Percentiles rank a stretch among this genome's conserved stretches.
Conservation (phyloP, 345 rosid genomes). For the Melaleuca alternifolia region DNA sequence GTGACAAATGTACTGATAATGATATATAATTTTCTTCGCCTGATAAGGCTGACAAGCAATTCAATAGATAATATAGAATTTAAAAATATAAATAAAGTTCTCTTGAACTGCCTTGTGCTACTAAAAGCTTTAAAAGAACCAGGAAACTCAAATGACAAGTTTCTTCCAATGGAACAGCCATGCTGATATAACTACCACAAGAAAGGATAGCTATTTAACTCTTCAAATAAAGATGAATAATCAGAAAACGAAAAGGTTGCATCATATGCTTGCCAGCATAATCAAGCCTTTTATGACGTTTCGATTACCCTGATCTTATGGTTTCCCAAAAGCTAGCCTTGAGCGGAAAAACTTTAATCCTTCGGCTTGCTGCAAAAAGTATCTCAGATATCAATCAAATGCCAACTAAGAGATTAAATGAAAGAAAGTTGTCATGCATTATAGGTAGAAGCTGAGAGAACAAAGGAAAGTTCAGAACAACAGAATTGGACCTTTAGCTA, state of each 20-base stretch:
- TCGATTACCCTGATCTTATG: constrained; percentile 60
- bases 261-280: not conserved
- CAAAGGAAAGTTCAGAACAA: not conserved
- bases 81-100: not conserved
- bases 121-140: not conserved
- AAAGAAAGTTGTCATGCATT: not conserved
- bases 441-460: not conserved
- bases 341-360: constrained; percentile 37
- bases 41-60: not conserved
- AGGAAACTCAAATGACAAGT: not conserved
- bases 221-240: not conserved
- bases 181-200: not conserved
- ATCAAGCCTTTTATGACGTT: not conserved
- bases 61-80: not conserved
- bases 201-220: not conserved
- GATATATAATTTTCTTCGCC: not conserved
- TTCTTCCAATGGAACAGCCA: not conserved
- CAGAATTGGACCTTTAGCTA: not conserved
- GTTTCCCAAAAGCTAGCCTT: constrained; percentile 75
- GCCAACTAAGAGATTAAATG: not conserved
- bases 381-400: not conserved
- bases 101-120: not conserved
- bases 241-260: not conserved
- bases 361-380: constrained; percentile 43
- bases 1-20: not conserved